Conservation (phyloP, 106 monocot genomes). For the Dendrobium catenatum region DNA sequence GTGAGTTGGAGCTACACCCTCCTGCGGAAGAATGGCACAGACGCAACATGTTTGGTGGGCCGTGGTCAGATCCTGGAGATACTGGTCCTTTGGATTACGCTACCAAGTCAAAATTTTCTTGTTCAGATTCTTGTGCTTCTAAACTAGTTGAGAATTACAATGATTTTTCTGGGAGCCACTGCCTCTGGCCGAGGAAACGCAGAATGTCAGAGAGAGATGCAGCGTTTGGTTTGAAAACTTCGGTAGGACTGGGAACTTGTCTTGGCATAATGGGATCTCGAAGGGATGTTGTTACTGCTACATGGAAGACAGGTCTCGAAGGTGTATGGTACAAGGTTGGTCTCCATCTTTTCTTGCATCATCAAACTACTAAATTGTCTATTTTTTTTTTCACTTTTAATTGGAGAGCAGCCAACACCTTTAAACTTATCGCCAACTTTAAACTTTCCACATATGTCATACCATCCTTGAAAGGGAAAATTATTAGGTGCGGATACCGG, state of each 20-base stretch:
- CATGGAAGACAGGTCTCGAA: constrained; percentile 90
- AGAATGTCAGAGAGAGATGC: constrained; percentile 96
- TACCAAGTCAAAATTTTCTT: constrained; percentile 26
- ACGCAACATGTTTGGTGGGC: constrained; percentile 99
- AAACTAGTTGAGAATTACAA: constrained; percentile 4
- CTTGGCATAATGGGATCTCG: constrained; percentile 98
- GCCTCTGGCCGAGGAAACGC: constrained; percentile 88
- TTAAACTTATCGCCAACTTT: background rate
- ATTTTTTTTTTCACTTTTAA: too few relatives aligned
- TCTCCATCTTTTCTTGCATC: background rate
- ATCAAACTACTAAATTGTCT: background rate
- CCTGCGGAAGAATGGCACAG: constrained; percentile 99
- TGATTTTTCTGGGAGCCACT: constrained; percentile 28
- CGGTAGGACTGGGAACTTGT: constrained; percentile 81
- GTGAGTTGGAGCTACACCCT: constrained; percentile 92
- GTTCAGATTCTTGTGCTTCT: constrained; percentile 21
- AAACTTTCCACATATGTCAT: background rate
- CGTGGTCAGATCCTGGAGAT: constrained; percentile 95
- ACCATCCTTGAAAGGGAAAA: background rate
- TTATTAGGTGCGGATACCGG: too few relatives aligned
- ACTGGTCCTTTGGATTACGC: constrained; percentile 56
- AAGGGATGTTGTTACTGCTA: constrained; percentile 83
- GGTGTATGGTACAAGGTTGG: constrained; percentile 95
- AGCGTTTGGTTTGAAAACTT: constrained; percentile 96
- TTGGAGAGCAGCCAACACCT: too few relatives aligned